Conservation (phyloP, 306 rosid genomes). For the Parietaria judaica region DNA sequence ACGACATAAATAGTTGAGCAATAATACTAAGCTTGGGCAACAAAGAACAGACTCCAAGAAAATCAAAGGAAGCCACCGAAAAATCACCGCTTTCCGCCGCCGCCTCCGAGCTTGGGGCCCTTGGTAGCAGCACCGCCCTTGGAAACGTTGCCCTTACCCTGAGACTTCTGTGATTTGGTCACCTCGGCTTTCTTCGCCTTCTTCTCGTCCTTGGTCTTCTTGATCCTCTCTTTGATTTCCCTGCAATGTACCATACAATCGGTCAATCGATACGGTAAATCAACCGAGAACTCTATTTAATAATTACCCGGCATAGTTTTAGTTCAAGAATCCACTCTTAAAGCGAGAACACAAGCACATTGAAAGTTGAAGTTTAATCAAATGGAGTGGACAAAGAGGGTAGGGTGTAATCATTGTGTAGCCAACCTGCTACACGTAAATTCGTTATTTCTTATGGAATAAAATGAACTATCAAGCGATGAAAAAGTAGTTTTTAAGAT, state of each 20-base stretch:
- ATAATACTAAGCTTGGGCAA: not conserved
- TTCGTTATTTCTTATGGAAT: too few species aligned
- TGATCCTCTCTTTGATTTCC: constrained; percentile 42
- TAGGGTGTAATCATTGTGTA: too few species aligned
- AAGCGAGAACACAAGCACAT: not conserved
- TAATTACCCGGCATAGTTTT: too few species aligned
- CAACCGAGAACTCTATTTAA: too few species aligned
- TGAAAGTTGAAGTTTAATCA: too few species aligned
- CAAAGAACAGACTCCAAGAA: not conserved
- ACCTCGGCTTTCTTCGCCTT: constrained; percentile 40
- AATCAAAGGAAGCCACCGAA: constrained; percentile 19
- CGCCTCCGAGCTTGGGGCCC: constrained; percentile 50
- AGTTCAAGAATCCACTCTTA: too few species aligned
- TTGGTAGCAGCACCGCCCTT: constrained; percentile 33
- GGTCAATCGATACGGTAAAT: not conserved
- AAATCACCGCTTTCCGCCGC: constrained; percentile 41
- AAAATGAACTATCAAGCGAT: too few species aligned
- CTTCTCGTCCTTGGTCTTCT: constrained; percentile 48
- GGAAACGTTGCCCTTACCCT: constrained; percentile 25
- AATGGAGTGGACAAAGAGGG: too few species aligned
- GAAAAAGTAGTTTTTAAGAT: too few species aligned
- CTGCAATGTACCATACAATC: constrained; percentile 15
- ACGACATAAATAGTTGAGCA: not conserved
- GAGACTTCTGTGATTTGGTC: constrained; percentile 31
- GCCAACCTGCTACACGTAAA: too few species aligned